Evolutionary conservation across 306 rosid genomes (phyloP).

Genomic region (Vicia sativa): DNA sequence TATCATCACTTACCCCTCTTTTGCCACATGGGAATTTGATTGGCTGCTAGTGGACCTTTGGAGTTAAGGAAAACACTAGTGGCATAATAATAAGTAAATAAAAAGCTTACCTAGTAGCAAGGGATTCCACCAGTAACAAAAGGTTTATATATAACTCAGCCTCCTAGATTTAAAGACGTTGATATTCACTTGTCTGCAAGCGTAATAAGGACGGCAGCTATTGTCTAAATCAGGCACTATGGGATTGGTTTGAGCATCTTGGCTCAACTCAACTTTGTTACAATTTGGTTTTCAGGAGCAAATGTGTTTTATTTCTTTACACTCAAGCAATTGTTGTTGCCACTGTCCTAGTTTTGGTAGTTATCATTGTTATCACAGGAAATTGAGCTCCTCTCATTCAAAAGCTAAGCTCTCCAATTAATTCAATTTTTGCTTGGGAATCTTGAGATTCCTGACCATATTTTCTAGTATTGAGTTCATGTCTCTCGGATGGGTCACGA

Average conservation of each 20-base stretch:
- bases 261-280: neutral
- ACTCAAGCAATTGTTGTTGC: neutral
- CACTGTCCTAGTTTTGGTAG: neutral
- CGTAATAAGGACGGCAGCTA: neutral
- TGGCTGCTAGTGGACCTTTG: neutral
- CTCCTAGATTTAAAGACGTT: neutral
- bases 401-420: neutral
- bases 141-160: neutral
- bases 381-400: slow-evolving; percentile 2
- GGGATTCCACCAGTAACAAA: neutral
- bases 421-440: neutral
- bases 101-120: neutral
- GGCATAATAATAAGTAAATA: neutral
- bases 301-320: neutral
- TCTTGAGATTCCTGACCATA: neutral
- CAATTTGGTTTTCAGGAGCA: neutral
- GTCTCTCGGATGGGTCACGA: neutral
- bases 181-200: neutral
- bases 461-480: neutral
- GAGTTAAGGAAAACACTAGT: neutral
- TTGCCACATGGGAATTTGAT: no score
- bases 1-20: no score
- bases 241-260: neutral
- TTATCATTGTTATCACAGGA: neutral
- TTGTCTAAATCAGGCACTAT: neutral